Base-by-base conservation (phyloP, 2,329 filamentous ascomycete species). In the Microcyclospora tardicrescens region DNA sequence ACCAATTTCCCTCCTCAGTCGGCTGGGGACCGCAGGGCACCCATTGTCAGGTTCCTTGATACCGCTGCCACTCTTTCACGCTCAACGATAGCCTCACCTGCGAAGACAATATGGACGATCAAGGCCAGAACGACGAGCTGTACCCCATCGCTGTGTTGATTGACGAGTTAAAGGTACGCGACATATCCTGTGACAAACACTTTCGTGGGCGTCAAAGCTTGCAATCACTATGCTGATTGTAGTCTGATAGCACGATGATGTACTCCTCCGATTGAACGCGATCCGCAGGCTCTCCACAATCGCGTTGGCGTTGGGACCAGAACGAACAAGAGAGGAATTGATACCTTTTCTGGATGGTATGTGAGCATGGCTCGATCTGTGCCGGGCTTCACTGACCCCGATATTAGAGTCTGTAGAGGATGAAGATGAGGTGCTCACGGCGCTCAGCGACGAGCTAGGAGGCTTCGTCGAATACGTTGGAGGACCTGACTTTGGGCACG, bases 141-240 rank as follows among this genome's bases (percentile, higher is more conserved):
- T 98, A 96, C 67, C 91, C 91, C 63, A 98, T 98, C 72, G 91
- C 93, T 61, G 91, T 98, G 54, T 80, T 98, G 67, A 98, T 98
- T 67, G 91, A 98, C 66, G 91, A 98, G 77, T 75, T 98, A 60
- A 98, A 95, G 84, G 87, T 94, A 76, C 57, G 65, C 57, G 50
- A 36, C 12, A 24, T 24, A 4, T 24, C 19, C 19, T 24, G 8
- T 24, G 19, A 8, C 19, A 24, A 13, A 37, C 24, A 33, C 16
- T 19, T 32, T 12, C 9, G 24, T n/a, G 13, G 28, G 28, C 10
- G 13, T 30, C 13, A 13, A 33, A n/a, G 16, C 30, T 24, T 24
- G 19, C 19, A 24, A 24, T 24, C 19, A 24, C 8, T 4, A 24
- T 24, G 19, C 19, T 24, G 19, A 24, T 24, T 24, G 4, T 24